A percentile compares a stretch with the other conserved stretches of the same genome.
Evolutionary conservation across 805 yeast genomes (phyloP).

Genomic region (Tetrapisispora arboricola): DNA sequence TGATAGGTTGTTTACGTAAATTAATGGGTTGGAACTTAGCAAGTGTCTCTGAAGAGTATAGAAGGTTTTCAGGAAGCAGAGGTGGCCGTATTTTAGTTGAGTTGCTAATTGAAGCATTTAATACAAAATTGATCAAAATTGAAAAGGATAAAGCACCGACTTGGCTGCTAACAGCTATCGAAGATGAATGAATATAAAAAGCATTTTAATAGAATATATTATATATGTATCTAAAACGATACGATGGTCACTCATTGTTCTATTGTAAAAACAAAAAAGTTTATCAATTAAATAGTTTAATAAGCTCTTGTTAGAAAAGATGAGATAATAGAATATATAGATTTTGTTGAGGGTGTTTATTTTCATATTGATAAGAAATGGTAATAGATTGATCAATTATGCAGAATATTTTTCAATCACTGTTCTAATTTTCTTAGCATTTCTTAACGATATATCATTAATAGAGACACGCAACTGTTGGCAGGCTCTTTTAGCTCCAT

Average conservation of each 20-base stretch:
- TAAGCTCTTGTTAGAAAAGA: no score
- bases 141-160: slow-evolving; percentile 24
- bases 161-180: slow-evolving; percentile 24
- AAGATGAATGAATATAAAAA: not conserved
- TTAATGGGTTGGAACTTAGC: slow-evolving; percentile 98
- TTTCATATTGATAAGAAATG: not conserved
- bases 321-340: no score
- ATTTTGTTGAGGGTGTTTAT: no score
- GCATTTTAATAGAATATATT: not conserved
- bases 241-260: no score
- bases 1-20: slow-evolving; percentile 84
- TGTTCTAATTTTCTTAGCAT: not conserved
- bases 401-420: not conserved
- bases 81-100: slow-evolving; percentile 93
- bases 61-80: slow-evolving; percentile 85
- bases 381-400: not conserved
- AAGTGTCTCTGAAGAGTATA: slow-evolving; percentile 81
- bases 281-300: no score
- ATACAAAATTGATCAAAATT: slow-evolving; percentile 24
- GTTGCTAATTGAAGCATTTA: slow-evolving; percentile 59
- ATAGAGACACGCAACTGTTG: not conserved
- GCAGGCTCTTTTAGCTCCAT: not conserved
- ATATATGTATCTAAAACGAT: no score
- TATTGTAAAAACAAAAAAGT: no score
- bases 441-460: not conserved